These are phyloP conservation scores for Fusarium nurragi DNA, from an alignment of 2,329 filamentous ascomycete genomes.

Conservation along the genomic window DNA sequence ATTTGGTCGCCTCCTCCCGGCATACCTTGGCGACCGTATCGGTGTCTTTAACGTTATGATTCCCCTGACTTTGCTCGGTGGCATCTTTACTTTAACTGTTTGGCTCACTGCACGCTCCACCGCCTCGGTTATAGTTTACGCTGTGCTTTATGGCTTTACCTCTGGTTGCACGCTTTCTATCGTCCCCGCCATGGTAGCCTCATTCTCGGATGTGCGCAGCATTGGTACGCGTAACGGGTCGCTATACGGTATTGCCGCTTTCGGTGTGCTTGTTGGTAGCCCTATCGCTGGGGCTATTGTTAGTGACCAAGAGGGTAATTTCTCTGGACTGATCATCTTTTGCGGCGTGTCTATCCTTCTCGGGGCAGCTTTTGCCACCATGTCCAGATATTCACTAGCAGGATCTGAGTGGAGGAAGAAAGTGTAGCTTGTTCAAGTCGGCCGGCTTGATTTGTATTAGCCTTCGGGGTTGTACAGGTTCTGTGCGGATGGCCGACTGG, in stretches of 20 bases:
- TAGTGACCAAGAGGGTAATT: neutral
- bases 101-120: slow-evolving; percentile 48
- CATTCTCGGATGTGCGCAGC: slow-evolving; percentile 64
- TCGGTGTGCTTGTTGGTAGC: slow-evolving; percentile 34
- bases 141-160: slow-evolving; percentile 49
- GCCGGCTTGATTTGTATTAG: too few species aligned
- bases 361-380: neutral
- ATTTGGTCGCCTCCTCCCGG: slow-evolving; percentile 49
- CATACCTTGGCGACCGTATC: slow-evolving; percentile 49
- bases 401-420: neutral
- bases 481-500: neutral
- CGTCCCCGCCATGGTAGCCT: slow-evolving; percentile 48
- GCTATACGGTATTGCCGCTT: slow-evolving; percentile 14
- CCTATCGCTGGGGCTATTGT: slow-evolving; percentile 39
- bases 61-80: slow-evolving; percentile 53
- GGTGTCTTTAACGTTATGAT: slow-evolving; percentile 56
- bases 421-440: neutral
- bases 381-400: neutral
- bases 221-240: slow-evolving; percentile 64
- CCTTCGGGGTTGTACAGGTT: too few species aligned
- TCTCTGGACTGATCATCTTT: slow-evolving; percentile 1
- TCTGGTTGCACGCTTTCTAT: slow-evolving; percentile 50
- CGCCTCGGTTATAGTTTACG: slow-evolving; percentile 44
- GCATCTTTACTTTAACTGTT: slow-evolving; percentile 44
- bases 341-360: slow-evolving; percentile 1